Conservation (phyloP, 495 filamentous ascomycete genomes). For the Endocarpon pusillum region DNA sequence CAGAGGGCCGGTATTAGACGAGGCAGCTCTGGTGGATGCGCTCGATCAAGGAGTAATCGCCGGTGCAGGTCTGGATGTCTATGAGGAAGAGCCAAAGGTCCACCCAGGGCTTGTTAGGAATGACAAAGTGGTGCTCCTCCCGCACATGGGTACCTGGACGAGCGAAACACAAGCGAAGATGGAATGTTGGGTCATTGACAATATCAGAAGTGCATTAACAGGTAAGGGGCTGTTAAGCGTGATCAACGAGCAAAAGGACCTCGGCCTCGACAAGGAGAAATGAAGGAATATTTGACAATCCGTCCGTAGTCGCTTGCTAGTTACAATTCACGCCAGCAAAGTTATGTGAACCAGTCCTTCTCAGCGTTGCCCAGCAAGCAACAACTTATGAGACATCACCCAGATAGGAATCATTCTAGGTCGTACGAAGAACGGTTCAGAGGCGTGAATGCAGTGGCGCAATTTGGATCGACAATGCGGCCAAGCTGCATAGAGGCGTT, state of each 20-base stretch:
- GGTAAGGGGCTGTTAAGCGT: slow-evolving; percentile 36
- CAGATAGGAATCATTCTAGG: too few species aligned
- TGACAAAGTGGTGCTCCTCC: slow-evolving; percentile 42
- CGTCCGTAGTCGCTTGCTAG: too few species aligned
- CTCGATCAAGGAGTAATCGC: slow-evolving; percentile 43
- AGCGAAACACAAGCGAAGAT: slow-evolving; percentile 45
- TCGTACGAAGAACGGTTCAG: too few species aligned
- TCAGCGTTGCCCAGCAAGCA: too few species aligned
- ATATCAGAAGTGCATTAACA: slow-evolving; percentile 37
- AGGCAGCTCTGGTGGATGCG: slow-evolving; percentile 47
- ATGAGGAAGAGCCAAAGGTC: slow-evolving; percentile 49
- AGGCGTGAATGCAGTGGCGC: too few species aligned
- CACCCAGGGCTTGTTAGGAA: slow-evolving; percentile 44
- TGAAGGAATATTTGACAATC: too few species aligned
- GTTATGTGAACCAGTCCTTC: too few species aligned
- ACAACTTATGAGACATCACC: too few species aligned
- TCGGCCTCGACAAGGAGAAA: too few species aligned
- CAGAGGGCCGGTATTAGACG: slow-evolving; percentile 53
- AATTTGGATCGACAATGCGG: too few species aligned
- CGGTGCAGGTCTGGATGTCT: slow-evolving; percentile 49
- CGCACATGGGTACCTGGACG: slow-evolving; percentile 56
- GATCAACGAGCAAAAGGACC: slow-evolving; percentile 39
- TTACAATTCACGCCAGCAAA: too few species aligned
- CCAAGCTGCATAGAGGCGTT: too few species aligned
- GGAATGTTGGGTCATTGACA: slow-evolving; percentile 48